Percentiles rank a stretch among this genome's conserved stretches.
Evolutionary conservation across 768 basidiomycete genomes (phyloP).

Genomic region (Trametes cingulata): DNA sequence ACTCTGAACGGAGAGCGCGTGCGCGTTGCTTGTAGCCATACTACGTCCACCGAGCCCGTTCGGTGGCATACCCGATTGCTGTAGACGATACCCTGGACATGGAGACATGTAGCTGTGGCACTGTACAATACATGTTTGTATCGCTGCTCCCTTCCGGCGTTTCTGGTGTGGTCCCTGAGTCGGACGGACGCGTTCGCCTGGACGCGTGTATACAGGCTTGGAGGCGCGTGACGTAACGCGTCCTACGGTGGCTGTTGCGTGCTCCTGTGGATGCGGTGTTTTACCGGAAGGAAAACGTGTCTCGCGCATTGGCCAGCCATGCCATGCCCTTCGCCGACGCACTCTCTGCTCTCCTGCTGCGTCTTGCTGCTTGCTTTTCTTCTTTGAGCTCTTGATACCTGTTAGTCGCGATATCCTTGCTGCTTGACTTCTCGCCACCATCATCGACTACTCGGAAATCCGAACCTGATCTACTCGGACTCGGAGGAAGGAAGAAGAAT

Average conservation of each 20-base stretch:
- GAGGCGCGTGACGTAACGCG: slow-evolving; percentile 21
- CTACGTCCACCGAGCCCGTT: neutral
- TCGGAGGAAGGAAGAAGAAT: too few species aligned
- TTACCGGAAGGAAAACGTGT: neutral
- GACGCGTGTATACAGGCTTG: too few species aligned
- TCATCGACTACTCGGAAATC: neutral
- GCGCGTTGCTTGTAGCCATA: slow-evolving; percentile 20
- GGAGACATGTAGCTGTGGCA: slow-evolving; percentile 8
- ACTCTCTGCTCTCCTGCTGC: too few species aligned
- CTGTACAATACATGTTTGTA: slow-evolving; percentile 17
- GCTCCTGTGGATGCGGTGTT: neutral
- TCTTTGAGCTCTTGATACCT: too few species aligned
- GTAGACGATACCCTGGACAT: slow-evolving; percentile 7
- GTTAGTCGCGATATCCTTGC: too few species aligned
- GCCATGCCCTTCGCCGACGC: too few species aligned
- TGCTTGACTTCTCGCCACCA: neutral
- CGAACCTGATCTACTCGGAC: too few species aligned
- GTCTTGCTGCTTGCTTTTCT: too few species aligned
- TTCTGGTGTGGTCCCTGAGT: neutral
- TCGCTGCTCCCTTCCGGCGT: too few species aligned
- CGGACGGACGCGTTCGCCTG: too few species aligned
- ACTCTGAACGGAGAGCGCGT: slow-evolving; percentile 13
- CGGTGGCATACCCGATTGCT: slow-evolving; percentile 1
- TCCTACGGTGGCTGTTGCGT: neutral
- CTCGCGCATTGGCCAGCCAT: neutral